phyloP scores from a whole-genome alignment of 225 moss, liverwort and hornwort genomes.

The Sphagnum tenellum region DNA sequence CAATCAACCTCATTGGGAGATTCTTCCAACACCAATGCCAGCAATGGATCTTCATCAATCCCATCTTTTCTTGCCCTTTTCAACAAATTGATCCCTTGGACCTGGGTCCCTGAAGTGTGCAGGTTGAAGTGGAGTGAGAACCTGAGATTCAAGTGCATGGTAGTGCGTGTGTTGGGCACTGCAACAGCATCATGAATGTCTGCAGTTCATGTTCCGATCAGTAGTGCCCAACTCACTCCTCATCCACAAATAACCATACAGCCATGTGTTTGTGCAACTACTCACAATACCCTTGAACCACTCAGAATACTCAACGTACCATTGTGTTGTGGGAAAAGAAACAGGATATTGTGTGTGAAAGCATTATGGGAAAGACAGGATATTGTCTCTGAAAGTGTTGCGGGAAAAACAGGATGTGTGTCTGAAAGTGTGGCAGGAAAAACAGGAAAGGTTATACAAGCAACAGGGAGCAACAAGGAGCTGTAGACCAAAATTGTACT shows the following conservation, averaged over 20 bases:
- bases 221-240: background rate
- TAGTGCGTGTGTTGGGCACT: constrained; percentile 16
- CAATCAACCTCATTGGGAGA: constrained; percentile 29
- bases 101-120: constrained; percentile 17
- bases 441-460: no score
- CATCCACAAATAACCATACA: background rate
- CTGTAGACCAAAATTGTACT: no score
- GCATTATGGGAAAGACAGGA: no score
- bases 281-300: no score
- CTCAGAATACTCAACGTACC: no score
- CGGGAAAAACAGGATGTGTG: no score
- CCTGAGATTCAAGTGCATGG: constrained; percentile 8
- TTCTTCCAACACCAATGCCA: constrained; percentile 77
- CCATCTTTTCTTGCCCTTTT: constrained; percentile 19
- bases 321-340: no score
- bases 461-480: no score
- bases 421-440: no score
- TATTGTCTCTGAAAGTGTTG: no score
- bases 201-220: constrained; percentile 1
- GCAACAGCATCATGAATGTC: constrained; percentile 41
- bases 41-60: constrained; percentile 78
- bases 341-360: no score
- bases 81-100: constrained; percentile 17
- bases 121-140: constrained; percentile 19
- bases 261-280: no score